Percentiles rank a stretch among this genome's conserved stretches.
These are phyloP conservation scores for Diversispora epigaea DNA, from an alignment of 192 early-diverging fungal genomes.

Conservation along the genomic window DNA sequence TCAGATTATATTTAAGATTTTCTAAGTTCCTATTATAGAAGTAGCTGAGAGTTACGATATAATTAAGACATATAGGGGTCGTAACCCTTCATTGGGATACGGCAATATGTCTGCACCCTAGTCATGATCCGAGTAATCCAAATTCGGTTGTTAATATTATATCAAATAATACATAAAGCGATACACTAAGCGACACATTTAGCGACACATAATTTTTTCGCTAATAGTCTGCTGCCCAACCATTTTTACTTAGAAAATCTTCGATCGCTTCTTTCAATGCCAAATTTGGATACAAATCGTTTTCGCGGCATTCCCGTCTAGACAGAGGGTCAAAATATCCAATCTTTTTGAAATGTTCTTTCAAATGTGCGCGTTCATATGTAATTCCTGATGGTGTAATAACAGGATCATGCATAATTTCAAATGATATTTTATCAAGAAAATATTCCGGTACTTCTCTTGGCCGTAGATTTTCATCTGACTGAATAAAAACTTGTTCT, in stretches of 20 bases:
- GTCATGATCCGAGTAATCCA: too few relatives aligned
- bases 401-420: conserved; percentile 81
- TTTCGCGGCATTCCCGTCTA: conserved; percentile 62
- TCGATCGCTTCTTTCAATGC: conserved; percentile 69
- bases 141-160: too few relatives aligned
- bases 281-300: conserved; percentile 71
- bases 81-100: too few relatives aligned
- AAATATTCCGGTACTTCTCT: conserved; percentile 61
- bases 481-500: conserved; percentile 51
- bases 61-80: too few relatives aligned
- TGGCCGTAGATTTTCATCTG: conserved; percentile 43
- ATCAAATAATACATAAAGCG: too few relatives aligned
- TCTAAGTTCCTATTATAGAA: too few relatives aligned
- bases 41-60: too few relatives aligned
- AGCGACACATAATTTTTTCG: neutral
- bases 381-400: conserved; percentile 62
- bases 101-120: too few relatives aligned
- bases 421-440: conserved; percentile 73
- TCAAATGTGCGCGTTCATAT: conserved; percentile 74
- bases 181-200: neutral
- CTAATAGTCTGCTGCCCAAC: conserved; percentile 59
- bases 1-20: too few relatives aligned
- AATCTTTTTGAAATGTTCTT: conserved; percentile 73
- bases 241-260: conserved; percentile 60
- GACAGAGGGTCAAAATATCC: conserved; percentile 84